Base-by-base conservation (phyloP, 2,329 filamentous ascomycete species). In the Chaetomium sp. region DNA sequence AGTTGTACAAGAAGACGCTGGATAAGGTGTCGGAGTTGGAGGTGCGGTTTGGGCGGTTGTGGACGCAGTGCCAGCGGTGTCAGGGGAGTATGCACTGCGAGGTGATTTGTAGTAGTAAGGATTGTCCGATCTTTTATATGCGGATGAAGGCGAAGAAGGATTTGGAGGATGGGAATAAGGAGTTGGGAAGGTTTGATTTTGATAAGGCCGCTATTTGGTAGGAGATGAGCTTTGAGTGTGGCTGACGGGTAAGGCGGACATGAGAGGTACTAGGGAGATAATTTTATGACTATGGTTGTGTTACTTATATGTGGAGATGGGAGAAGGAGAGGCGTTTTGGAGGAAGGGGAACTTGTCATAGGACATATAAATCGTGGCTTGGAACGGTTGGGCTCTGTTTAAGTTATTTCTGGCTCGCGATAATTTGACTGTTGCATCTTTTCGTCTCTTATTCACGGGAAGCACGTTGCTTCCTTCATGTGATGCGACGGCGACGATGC, bases 91-190 rank as follows among this genome's bases (percentile, higher is more conserved):
- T 99, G 81, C 94, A 99, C 74, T 94, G 90, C 70, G 94, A 99
- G 72, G 95, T 99, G 53, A 97, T 99, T 64, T 99, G 94, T 76
- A 91, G 87, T 60, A 92, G 87, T 70, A 88, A 91, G 70, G 94
- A 99, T 76, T 99, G 94, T 69, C 94, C 94, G 1, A 99, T 99
- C 67, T 99, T 99, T 72, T 99, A 99, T 72, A 99, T 99, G 94
- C 85, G 94, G 4, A 99, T 99, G 94, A 99, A 99, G 79, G 92
- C 92, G 36, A 95, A 96, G 81, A 99, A 99, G 78, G 94, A 99
- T 70, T 85, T 97, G 41, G 92, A 97, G 71, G 94, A 99, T 74
- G 87, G 86, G 1, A 90, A 91, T 55, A 95, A 90, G 74, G 94
- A 99, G 71, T 72, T 99, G 66, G 81, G 81, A 64, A 79, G 94